Evolutionary conservation across 1,284 basidiomycete species (phyloP), one percentile per base, ranked within the genome.

Genomic region (Abortiporus biennis): DNA sequence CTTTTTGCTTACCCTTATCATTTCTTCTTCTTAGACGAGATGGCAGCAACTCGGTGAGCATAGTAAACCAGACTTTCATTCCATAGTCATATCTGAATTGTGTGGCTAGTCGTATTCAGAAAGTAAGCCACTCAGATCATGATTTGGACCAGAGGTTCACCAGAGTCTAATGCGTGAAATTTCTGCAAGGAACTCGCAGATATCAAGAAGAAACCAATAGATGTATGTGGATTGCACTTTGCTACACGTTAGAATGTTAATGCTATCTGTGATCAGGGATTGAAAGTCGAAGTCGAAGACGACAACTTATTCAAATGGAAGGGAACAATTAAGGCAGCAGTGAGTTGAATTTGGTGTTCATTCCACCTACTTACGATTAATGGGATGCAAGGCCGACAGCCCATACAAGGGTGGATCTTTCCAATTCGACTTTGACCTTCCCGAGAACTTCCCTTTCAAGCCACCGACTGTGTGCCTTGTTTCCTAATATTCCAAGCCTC

Each of bases 401-500:
- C 90, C 91, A 0, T 95, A 93, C 72, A 85, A 81, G 58, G 79
- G 78, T 43, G 92, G 92, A 38, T 87, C 74, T 1, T 95, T 92
- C 65, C 69, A 75, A 47, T 85, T 92, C 62, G 78, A 68, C 33
- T 63, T 93, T 20, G 69, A 72, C 21, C 75, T 92, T 36, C 83
- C 87, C 1, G 58, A 74, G 16, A 85, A 83, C 60, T 95, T 85
- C 56, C 92, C 92, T 1, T 96, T 95, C 80, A 93, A 94, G 63
- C 78, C 89, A 2, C 90, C 90, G 30, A 72, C 72, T 38, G 90
- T 92, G 61, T 51, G 78, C 29, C 13, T 25, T 31, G 27, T 29
- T 9, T 9, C 27, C 27, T 22, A 21, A 12, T 22, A 11, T 37
- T 5, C 36, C 15, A 17, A 21, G 36, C 12, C 34, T 48, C 36